Evolutionary conservation across 208 protist species (phyloP).

Genomic region (Crithidia expoeki): DNA sequence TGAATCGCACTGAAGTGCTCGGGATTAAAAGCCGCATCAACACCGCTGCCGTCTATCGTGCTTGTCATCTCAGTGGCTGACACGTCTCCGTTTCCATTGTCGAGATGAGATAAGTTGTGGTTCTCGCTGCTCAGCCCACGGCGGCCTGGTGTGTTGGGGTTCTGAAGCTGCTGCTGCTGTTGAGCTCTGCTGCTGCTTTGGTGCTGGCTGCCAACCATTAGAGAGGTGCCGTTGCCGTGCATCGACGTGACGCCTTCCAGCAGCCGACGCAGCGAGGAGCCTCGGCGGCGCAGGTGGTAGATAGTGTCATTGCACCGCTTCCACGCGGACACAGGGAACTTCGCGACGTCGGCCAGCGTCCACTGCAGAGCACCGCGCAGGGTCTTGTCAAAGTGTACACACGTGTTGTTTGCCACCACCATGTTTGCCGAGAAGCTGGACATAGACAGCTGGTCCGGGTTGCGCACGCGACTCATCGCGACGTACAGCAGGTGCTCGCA

Average conservation of each 20-base stretch:
- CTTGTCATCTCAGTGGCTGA: too few relatives aligned
- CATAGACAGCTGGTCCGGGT: constrained; percentile 90
- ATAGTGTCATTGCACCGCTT: constrained; percentile 89
- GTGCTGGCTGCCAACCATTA: constrained; percentile 18
- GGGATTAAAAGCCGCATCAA: constrained; percentile 6
- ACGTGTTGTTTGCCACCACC: constrained; percentile 80
- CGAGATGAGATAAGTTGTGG: too few relatives aligned
- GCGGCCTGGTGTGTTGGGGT: neutral
- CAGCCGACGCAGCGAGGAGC: constrained; percentile 65
- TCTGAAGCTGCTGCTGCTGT: constrained; percentile 3
- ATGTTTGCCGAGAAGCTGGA: constrained; percentile 72
- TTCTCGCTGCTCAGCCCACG: constrained; percentile 6
- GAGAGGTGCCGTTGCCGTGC: constrained; percentile 16
- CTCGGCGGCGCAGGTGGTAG: constrained; percentile 76
- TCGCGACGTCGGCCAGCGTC: constrained; percentile 42
- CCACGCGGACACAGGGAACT: constrained; percentile 81
- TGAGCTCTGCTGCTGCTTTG: constrained; percentile 15
- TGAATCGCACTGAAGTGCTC: constrained; percentile 56
- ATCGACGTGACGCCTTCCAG: constrained; percentile 43
- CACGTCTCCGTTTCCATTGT: too few relatives aligned
- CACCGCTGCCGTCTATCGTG: constrained; percentile 9
- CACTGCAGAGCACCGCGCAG: constrained; percentile 43
- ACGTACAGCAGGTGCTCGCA: constrained; percentile 91
- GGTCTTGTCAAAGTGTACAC: constrained; percentile 74
- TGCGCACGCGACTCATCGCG: constrained; percentile 89